phyloP scores from a whole-genome alignment of 495 filamentous ascomycete species.

The Aspergillus cavernicola region DNA sequence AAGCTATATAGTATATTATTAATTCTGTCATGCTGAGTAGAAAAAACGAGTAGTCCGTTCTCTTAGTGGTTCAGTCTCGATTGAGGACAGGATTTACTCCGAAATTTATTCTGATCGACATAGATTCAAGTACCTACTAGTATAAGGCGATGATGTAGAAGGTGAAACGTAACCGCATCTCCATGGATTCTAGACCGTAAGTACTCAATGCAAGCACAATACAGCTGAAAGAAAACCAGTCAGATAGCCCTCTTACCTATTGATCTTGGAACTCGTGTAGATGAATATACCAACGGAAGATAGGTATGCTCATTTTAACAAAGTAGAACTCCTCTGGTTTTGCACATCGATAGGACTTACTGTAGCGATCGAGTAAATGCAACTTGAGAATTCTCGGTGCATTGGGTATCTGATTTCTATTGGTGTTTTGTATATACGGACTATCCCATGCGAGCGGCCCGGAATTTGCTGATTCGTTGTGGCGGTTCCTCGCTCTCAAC shows the following conservation, averaged over 20 bases:
- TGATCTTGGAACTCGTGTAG: conserved; percentile 22
- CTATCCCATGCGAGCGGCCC: conserved; percentile 68
- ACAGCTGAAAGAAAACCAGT: conserved; percentile 21
- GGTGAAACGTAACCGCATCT: conserved; percentile 27
- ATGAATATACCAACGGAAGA: conserved; percentile 17
- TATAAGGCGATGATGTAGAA: conserved; percentile 17
- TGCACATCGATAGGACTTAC: not conserved
- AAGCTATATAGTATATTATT: no score
- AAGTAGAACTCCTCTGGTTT: not conserved
- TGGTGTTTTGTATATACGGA: conserved; percentile 12
- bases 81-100: not conserved
- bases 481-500: conserved; percentile 58
- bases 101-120: not conserved
- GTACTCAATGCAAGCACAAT: conserved; percentile 26
- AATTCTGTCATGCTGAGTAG: no score
- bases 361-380: not conserved
- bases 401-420: conserved; percentile 15
- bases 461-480: conserved; percentile 82
- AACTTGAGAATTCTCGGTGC: not conserved
- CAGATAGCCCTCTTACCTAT: conserved; percentile 24
- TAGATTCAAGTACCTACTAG: not conserved
- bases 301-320: conserved; percentile 14
- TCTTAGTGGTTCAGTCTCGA: not conserved
- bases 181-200: conserved; percentile 19
- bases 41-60: no score